phyloP scores from a whole-genome alignment of 2,329 filamentous ascomycete genomes.

The Sclerotinia subarctica region DNA sequence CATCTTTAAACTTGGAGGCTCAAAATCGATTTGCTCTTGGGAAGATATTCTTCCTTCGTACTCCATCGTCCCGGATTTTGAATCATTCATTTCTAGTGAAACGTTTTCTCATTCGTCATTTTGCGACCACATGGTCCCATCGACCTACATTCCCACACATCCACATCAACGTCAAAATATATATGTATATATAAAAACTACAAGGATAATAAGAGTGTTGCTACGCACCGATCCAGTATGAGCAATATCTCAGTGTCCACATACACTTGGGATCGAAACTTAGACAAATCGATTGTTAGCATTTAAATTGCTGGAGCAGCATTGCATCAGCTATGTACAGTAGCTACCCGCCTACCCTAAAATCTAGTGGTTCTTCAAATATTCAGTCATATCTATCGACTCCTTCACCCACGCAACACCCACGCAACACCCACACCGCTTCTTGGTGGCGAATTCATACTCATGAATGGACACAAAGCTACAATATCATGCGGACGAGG shows the following conservation, averaged over 20 bases:
- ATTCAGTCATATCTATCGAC: background rate
- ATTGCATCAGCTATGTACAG: background rate
- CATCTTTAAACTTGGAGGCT: background rate
- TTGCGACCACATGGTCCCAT: background rate
- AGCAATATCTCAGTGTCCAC: background rate
- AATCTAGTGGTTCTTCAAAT: background rate
- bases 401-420: background rate
- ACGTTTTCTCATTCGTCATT: background rate
- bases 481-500: background rate
- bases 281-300: background rate
- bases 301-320: background rate
- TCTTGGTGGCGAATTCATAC: background rate
- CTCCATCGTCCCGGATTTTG: background rate
- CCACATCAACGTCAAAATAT: too few relatives aligned
- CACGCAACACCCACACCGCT: slow-evolving; percentile 7
- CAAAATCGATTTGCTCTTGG: background rate
- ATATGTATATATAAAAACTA: too few relatives aligned
- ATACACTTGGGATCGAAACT: background rate
- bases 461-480: background rate
- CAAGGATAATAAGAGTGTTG: background rate
- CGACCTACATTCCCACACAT: background rate
- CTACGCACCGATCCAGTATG: background rate
- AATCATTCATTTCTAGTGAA: background rate
- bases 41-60: too few relatives aligned
- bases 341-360: background rate